These are phyloP conservation scores for Balamuthia mandrillaris DNA, from an alignment of 208 protist genomes.

Conservation along the genomic window DNA sequence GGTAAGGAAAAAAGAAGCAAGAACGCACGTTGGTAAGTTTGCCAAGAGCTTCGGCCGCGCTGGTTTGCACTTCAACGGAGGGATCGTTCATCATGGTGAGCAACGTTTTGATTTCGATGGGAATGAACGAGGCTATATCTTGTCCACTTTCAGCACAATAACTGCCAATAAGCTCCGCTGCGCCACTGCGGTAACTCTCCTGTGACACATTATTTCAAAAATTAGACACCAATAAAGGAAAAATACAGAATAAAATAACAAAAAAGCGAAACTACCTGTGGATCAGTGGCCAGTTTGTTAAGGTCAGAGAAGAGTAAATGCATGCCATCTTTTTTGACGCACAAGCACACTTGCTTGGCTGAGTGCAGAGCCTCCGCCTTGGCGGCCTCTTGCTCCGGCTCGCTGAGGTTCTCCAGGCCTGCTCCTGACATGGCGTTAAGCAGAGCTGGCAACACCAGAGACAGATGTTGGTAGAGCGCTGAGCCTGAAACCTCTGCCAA, in stretches of 20 bases:
- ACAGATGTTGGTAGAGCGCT: constrained; percentile 64
- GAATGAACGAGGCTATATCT: constrained; percentile 18
- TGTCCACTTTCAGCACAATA: constrained; percentile 28
- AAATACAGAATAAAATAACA: no score
- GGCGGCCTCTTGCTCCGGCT: not conserved
- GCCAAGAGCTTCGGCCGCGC: constrained; percentile 41
- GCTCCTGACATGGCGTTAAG: constrained; percentile 45
- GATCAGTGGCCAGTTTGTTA: constrained; percentile 9
- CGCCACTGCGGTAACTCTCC: no score
- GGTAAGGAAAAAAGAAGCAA: no score
- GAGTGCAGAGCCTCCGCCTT: constrained; percentile 26
- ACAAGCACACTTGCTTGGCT: constrained; percentile 25
- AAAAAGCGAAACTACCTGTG: no score
- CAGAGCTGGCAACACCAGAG: constrained; percentile 60
- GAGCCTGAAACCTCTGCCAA: constrained; percentile 63
- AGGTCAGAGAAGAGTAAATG: constrained; percentile 48
- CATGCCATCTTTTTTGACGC: constrained; percentile 33
- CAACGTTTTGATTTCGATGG: constrained; percentile 33
- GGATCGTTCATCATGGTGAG: constrained; percentile 57
- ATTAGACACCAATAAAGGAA: no score
- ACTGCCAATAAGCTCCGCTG: no score
- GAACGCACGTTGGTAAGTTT: constrained; percentile 37
- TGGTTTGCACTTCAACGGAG: constrained; percentile 42
- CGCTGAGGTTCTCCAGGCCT: not conserved
- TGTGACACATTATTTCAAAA: no score